Conservation (phyloP, 169 alveolate species). For the Plasmodium fragile region DNA sequence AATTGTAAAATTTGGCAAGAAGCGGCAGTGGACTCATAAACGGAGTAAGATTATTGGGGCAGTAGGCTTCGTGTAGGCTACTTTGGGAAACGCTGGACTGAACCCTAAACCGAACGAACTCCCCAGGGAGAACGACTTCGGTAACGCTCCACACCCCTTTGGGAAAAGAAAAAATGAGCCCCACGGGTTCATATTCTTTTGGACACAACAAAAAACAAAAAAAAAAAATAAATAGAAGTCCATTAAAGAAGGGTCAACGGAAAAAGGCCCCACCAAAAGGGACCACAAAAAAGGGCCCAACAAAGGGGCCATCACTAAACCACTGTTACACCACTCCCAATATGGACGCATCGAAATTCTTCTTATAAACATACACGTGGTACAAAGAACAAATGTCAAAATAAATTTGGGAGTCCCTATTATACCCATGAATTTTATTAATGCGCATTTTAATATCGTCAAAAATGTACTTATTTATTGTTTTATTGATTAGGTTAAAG, state of each 20-base stretch:
- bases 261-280: background rate
- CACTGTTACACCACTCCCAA: conserved; percentile 15
- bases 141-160: background rate
- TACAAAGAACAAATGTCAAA: conserved; percentile 66
- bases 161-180: background rate
- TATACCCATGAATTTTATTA: conserved; percentile 61
- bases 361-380: conserved; percentile 62
- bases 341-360: conserved; percentile 63
- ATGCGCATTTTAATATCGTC: conserved; percentile 44
- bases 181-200: background rate
- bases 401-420: conserved; percentile 37
- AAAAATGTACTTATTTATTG: conserved; percentile 47
- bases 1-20: background rate
- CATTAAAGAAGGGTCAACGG: background rate
- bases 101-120: background rate
- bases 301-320: background rate
- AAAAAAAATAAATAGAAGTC: background rate
- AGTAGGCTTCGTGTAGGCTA: background rate
- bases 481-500: conserved; percentile 50
- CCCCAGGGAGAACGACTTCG: background rate
- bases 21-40: background rate
- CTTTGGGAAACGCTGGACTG: background rate
- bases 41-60: background rate
- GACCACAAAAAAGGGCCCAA: background rate
- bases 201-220: background rate